phyloP scores from a whole-genome alignment of 495 filamentous ascomycete genomes.

The Talaromyces ruber region DNA sequence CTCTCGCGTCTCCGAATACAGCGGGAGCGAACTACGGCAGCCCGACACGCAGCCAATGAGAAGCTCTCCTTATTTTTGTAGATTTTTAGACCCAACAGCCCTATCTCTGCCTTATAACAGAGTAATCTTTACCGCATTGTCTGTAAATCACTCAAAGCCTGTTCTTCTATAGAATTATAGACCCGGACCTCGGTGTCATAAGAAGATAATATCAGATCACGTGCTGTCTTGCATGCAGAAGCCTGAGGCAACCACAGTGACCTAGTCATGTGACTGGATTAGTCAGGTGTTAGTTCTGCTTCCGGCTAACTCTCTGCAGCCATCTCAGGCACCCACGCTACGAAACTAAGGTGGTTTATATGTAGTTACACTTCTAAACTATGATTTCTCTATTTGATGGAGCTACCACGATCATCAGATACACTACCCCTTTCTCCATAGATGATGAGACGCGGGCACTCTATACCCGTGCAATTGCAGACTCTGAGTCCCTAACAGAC shows the following conservation, averaged over 20 bases:
- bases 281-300: background rate
- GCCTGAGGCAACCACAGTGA: background rate
- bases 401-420: no score
- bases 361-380: no score
- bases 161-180: no score
- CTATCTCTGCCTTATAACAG: background rate
- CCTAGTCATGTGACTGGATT: background rate
- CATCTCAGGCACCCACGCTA: no score
- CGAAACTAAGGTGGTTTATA: no score
- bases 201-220: background rate
- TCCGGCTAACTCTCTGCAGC: background rate
- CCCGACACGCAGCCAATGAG: slow-evolving; percentile 1
- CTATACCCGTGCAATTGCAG: slow-evolving; percentile 9
- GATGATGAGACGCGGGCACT: slow-evolving; percentile 8
- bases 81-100: background rate
- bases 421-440: no score
- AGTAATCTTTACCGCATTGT: background rate
- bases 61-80: background rate
- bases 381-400: no score
- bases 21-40: background rate
- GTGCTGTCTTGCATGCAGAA: background rate
- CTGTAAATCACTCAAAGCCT: no score
- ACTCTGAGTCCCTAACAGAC: slow-evolving; percentile 8
- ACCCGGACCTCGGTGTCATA: background rate
- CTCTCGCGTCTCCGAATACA: background rate